Evolutionary conservation across 805 yeast genomes (phyloP).

Genomic region (Suhomyces prunicola): DNA sequence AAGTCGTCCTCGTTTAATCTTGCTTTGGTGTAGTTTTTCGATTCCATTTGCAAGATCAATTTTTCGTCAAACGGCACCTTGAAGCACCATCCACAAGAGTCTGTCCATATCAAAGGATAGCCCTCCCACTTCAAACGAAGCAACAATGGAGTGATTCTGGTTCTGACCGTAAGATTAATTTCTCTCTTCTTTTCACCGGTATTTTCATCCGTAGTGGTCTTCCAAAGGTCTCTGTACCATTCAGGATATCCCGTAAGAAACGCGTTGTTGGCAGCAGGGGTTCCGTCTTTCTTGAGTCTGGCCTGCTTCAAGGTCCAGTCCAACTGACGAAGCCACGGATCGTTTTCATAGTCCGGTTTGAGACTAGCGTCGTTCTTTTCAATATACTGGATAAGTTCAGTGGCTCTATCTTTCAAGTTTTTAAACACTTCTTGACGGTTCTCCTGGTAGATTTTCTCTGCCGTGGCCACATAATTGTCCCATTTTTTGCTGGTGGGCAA

Average conservation of each 20-base stretch:
- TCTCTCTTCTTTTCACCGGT: slow-evolving; percentile 26
- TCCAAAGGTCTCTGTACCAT: slow-evolving; percentile 74
- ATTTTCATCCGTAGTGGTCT: slow-evolving; percentile 28
- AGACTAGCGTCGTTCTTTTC: slow-evolving; percentile 23
- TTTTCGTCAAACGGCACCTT: slow-evolving; percentile 46
- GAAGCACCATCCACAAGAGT: slow-evolving; percentile 86
- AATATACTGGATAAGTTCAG: slow-evolving; percentile 47
- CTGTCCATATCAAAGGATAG: slow-evolving; percentile 77
- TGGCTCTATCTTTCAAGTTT: slow-evolving; percentile 58
- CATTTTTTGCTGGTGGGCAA: slow-evolving; percentile 76
- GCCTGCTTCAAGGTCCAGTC: slow-evolving; percentile 76
- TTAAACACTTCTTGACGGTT: slow-evolving; percentile 54
- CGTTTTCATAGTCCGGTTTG: slow-evolving; percentile 43
- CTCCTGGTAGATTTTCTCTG: slow-evolving; percentile 66
- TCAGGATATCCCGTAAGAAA: slow-evolving; percentile 88
- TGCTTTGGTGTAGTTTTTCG: slow-evolving; percentile 38
- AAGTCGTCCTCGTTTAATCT: slow-evolving; percentile 27
- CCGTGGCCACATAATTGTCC: slow-evolving; percentile 63
- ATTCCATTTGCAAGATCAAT: slow-evolving; percentile 24
- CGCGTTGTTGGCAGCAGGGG: slow-evolving; percentile 64
- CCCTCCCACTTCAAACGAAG: slow-evolving; percentile 83
- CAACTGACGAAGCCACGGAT: slow-evolving; percentile 88
- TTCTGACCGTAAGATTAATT: slow-evolving; percentile 63
- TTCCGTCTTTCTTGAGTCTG: slow-evolving; percentile 64
- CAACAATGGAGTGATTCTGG: slow-evolving; percentile 74